Base-by-base conservation (phyloP, 164 flowering plant genomes). In the Brasenia schreberi region DNA sequence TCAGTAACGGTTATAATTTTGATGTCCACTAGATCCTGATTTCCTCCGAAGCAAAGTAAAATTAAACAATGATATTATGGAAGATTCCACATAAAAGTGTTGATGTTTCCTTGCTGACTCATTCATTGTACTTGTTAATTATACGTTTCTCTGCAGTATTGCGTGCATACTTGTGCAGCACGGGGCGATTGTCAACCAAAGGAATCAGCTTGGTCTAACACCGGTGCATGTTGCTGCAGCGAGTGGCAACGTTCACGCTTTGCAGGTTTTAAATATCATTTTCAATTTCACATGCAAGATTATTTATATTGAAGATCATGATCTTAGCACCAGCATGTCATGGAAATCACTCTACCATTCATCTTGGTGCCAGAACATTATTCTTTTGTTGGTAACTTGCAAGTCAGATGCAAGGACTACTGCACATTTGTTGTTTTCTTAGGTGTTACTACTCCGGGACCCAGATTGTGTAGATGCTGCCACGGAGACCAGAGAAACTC, bases 401-500 rank as follows among this genome's bases (percentile, higher is more conserved):
- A 23, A 23, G 27, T 23, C 27, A 23, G 27, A 23, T 23, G 27
- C 27, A 23, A 23, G 27, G 27, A 23, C 27, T 23, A 23, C 0
- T 23, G 27, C 27, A 23, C 27, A 23, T 23, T 23, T 23, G 2
- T 23, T 23, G 27, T 23, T 23, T 23, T 23, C 27, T 23, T 67
- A 81, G 7, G 43, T 65, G 27, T 2, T 23, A 23, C 27, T 23
- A 23, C 27, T 23, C 43, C 68, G 72, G 67, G 87, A 79, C 18
- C 79, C 83, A 19, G 77, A 74, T 23, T 68, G 74, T 65, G 65
- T 78, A 23, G 42, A 83, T 64, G 42, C 66, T n/a, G 76, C 72
- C 58, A 78, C 89, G 18, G 80, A 73, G 73, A 76, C 75, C 72
- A 74, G 75, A 73, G 87, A 85, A 74, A 85, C 87, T 18, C 87